Evolutionary conservation across 1,284 basidiomycete species (phyloP).

Genomic region (Volvariella volvacea): DNA sequence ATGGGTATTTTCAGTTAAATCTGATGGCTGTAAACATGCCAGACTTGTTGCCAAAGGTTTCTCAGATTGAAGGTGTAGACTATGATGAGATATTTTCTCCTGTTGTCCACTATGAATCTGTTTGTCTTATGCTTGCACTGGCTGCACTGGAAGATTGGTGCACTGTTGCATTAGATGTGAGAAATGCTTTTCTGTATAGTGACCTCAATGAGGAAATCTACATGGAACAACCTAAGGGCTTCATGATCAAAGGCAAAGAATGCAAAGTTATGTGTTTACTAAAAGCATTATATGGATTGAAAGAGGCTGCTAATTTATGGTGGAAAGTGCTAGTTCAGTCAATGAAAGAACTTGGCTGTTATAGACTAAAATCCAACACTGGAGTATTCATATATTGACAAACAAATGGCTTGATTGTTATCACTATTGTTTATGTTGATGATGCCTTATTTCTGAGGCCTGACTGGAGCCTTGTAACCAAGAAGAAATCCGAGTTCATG

Average conservation of each 20-base stretch:
- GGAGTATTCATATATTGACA: conserved; percentile 14
- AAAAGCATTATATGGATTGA: conserved; percentile 26
- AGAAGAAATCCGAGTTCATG: conserved; percentile 17
- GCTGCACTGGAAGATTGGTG: conserved; percentile 16
- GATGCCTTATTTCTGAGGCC: conserved; percentile 21
- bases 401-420: conserved; percentile 10
- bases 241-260: conserved; percentile 11
- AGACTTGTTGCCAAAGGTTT: conserved; percentile 1
- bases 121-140: conserved; percentile 19
- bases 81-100: conserved; percentile 20
- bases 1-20: conserved; percentile 3
- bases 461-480: conserved; percentile 8
- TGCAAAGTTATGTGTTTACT: conserved; percentile 15
- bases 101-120: conserved; percentile 17
- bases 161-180: conserved; percentile 27
- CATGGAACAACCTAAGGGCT: conserved; percentile 26
- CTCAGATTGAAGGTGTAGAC: background rate
- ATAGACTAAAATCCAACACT: conserved; percentile 14
- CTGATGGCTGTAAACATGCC: background rate
- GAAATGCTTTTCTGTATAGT: conserved; percentile 30
- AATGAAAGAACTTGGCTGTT: conserved; percentile 17
- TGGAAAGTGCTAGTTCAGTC: conserved; percentile 15
- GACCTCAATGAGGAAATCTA: conserved; percentile 28
- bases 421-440: conserved; percentile 19
- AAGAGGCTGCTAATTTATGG: conserved; percentile 24